phyloP scores from a whole-genome alignment of 768 basidiomycete genomes.

The Mycena sanguinolenta region DNA sequence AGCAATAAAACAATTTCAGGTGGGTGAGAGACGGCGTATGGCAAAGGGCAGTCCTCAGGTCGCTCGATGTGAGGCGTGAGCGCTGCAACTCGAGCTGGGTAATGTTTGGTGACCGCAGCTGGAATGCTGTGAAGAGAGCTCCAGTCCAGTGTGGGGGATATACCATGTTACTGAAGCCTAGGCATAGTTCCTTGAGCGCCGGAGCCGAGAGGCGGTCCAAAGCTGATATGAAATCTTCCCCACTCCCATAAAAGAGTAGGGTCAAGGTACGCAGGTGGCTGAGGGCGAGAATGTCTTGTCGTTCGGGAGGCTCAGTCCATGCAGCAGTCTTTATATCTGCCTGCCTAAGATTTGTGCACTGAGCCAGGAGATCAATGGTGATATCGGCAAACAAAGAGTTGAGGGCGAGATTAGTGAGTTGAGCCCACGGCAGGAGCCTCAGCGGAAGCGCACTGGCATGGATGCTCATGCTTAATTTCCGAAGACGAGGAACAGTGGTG shows the following conservation, averaged over 20 bases:
- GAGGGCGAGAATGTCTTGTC: neutral
- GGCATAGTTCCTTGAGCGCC: neutral
- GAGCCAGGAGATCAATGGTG: neutral
- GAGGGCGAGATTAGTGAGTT: neutral
- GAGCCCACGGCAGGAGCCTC: neutral
- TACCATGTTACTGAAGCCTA: neutral
- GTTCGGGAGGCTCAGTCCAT: neutral
- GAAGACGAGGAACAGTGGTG: neutral
- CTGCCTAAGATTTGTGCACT: neutral
- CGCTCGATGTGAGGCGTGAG: neutral
- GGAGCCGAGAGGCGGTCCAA: neutral
- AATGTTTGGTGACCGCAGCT: slow-evolving; percentile 8
- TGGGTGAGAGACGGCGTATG: neutral
- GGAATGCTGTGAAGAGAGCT: slow-evolving; percentile 1
- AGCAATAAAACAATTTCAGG: neutral
- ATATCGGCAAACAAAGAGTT: neutral
- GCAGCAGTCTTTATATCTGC: neutral
- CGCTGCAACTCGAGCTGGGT: neutral
- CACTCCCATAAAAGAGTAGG: neutral
- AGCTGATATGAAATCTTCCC: no score
- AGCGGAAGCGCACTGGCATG: neutral
- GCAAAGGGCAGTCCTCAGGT: neutral
- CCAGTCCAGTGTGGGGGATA: neutral
- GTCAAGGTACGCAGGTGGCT: neutral
- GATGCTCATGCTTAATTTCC: neutral